Evolutionary conservation across 805 yeast species (phyloP), one percentile per base, ranked within the genome.

Genomic region (Myxozyma geophila): DNA sequence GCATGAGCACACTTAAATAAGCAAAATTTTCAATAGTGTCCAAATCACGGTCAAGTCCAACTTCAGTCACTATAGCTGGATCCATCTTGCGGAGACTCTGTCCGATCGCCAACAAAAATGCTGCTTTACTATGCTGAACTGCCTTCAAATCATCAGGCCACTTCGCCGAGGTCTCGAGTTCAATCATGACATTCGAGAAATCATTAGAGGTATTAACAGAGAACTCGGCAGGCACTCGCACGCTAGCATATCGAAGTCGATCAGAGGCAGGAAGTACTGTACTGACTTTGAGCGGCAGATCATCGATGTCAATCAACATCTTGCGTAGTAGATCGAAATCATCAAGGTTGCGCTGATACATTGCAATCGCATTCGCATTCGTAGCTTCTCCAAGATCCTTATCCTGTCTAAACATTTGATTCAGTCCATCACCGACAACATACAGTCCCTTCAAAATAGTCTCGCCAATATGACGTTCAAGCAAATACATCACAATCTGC

Each of bases 111-210:
- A 95, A 74, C 70, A 93, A 78, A 70, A 95, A 90, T 7, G 98
- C 98, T 39, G 96, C 85, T 73, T 95, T 95, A 15, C 96, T 88
- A 71, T 88, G 87, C 74, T 95, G 98, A 59, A 92, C 77, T 1
- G 97, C 92, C 46, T 81, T 77, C 6, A 91, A 74, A 74, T 95
- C 97, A 75, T 90, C 96, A 1, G 99, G 99, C 99, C 99, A 95
- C 74, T 86, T 86, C n/a, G 84, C 82, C 1, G 97, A 90, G 2
- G 89, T 80, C 77, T 95, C 99, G 75, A 95, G 90, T 75, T 92
- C 96, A 43, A 95, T 74, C 9, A 95, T 81, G 15, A 87, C 86
- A 50, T 89, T 92, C 70, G 88, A 90, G 80, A 90, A 85, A 9
- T 73, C 72, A 39, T 71, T 72, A 46, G 72, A 74, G 4, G 52